A percentile compares a stretch with the other conserved stretches of the same genome.
Evolutionary conservation across 1,284 basidiomycete genomes (phyloP).

Genomic region (Rhodotorula sp.): DNA sequence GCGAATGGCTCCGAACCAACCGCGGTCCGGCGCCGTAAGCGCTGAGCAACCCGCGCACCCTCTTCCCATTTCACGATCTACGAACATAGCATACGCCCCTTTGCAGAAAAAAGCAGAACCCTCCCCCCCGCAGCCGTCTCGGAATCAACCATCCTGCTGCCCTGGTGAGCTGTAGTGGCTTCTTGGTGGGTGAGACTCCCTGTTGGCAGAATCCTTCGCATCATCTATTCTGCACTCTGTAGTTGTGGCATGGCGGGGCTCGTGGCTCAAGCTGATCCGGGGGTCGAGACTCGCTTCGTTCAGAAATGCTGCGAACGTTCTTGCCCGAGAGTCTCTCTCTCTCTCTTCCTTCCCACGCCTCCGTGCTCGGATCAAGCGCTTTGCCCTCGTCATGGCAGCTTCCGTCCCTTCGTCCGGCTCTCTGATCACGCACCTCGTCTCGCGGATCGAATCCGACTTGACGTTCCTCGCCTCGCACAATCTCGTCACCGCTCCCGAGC

Average conservation of each 20-base stretch:
- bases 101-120: background rate
- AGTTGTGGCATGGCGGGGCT: too few species aligned
- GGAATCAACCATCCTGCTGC: too few species aligned
- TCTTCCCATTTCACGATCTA: background rate
- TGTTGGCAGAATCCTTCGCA: too few species aligned
- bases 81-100: background rate
- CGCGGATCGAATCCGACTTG: conserved; percentile 16
- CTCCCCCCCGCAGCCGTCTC: too few species aligned
- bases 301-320: too few species aligned
- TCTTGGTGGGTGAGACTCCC: too few species aligned
- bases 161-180: too few species aligned
- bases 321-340: background rate
- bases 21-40: conserved; percentile 14
- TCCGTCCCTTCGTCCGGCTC: background rate
- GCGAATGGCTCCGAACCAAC: conserved; percentile 26
- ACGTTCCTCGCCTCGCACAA: conserved; percentile 13
- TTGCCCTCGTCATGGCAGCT: background rate
- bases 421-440: conserved; percentile 14
- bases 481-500: conserved; percentile 5
- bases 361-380: too few species aligned
- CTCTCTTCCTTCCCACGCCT: background rate
- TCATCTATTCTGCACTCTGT: too few species aligned
- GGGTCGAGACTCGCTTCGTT: too few species aligned
- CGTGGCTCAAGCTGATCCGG: too few species aligned
- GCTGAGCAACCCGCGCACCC: too few species aligned